Evolutionary conservation across 257 asterid genomes (phyloP).

Genomic region (Ilex aquifolium): DNA sequence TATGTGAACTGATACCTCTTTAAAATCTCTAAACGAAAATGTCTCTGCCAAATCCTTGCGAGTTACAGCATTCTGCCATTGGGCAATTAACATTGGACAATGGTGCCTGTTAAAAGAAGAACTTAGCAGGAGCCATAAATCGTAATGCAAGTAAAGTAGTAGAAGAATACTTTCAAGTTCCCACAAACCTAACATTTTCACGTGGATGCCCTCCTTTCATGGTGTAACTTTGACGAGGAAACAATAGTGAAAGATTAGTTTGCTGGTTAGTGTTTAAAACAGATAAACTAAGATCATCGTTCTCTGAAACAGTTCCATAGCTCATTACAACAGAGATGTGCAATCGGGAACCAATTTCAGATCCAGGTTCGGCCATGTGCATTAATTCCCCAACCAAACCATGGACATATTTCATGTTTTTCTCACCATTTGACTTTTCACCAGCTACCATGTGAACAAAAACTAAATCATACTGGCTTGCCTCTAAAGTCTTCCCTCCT

Average conservation of each 20-base stretch:
- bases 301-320: slow-evolving; percentile 50
- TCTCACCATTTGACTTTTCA: slow-evolving; percentile 26
- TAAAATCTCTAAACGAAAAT: slow-evolving; percentile 52
- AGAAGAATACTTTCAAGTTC: neutral
- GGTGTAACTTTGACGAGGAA: slow-evolving; percentile 78
- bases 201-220: slow-evolving; percentile 62
- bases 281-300: slow-evolving; percentile 30
- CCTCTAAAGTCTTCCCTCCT: slow-evolving; percentile 48
- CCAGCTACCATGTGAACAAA: slow-evolving; percentile 56
- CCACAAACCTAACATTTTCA: slow-evolving; percentile 52
- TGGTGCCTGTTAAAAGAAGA: slow-evolving; percentile 38
- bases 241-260: slow-evolving; percentile 34
- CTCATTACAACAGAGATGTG: slow-evolving; percentile 70
- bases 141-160: neutral
- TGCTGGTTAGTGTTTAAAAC: slow-evolving; percentile 22
- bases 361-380: slow-evolving; percentile 35
- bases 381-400: slow-evolving; percentile 49
- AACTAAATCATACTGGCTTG: slow-evolving; percentile 51
- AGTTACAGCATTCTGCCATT: slow-evolving; percentile 84
- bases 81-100: slow-evolving; percentile 79
- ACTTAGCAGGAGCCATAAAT: slow-evolving; percentile 12
- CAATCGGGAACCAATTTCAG: slow-evolving; percentile 51
- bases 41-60: slow-evolving; percentile 68
- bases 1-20: slow-evolving; percentile 35
- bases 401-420: slow-evolving; percentile 42